Conservation (phyloP, 257 asterid genomes). For the Lantana camara region DNA sequence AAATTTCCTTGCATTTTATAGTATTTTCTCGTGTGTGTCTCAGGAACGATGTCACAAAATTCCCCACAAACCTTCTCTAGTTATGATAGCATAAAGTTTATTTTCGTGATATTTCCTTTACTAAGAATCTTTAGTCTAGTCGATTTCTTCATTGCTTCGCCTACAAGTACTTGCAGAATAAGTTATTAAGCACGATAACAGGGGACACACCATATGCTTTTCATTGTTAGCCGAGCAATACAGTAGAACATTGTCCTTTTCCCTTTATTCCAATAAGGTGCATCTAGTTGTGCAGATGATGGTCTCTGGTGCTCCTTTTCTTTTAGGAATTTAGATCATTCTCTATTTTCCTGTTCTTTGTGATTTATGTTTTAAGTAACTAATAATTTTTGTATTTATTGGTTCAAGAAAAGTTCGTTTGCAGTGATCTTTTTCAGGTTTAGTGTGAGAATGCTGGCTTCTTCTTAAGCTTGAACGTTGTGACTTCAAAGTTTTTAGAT, state of each 20-base stretch:
- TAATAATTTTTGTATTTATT: too few species aligned
- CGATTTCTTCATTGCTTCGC: slow-evolving; percentile 24
- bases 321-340: too few species aligned
- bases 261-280: not conserved
- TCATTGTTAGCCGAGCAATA: slow-evolving; percentile 1
- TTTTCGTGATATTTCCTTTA: slow-evolving; percentile 10
- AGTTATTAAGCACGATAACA: slow-evolving; percentile 10
- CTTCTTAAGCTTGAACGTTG: too few species aligned
- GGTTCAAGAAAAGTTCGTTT: too few species aligned
- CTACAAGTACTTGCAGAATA: slow-evolving; percentile 4
- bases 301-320: slow-evolving; percentile 3
- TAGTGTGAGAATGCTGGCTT: too few species aligned
- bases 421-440: too few species aligned
- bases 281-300: slow-evolving; percentile 8
- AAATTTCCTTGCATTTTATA: slow-evolving; percentile 20
- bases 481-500: too few species aligned
- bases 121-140: too few species aligned
- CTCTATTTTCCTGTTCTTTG: too few species aligned
- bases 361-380: too few species aligned
- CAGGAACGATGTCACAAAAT: slow-evolving; percentile 7
- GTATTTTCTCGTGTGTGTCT: slow-evolving; percentile 8
- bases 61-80: slow-evolving; percentile 15
- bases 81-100: slow-evolving; percentile 14
- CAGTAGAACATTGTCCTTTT: slow-evolving; percentile 2
- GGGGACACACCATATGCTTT: not conserved